Evolutionary conservation across 83 land plant species (phyloP).

Genomic region (Picea abies): DNA sequence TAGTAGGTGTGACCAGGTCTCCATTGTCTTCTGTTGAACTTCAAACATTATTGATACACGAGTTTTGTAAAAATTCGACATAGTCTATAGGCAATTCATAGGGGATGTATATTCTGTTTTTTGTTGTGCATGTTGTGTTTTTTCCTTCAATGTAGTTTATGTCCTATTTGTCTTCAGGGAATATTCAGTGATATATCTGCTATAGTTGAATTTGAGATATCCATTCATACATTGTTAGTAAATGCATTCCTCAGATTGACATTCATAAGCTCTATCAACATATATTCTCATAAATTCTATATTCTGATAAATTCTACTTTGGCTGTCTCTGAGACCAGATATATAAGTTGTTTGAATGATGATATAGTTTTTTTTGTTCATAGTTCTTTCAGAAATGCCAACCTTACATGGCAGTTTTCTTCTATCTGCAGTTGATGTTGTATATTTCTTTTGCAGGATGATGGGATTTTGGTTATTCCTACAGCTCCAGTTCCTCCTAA

Average conservation of each 20-base stretch:
- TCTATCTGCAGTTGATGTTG: not conserved
- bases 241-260: not conserved
- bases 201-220: not conserved
- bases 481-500: conserved; percentile 69
- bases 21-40: no score
- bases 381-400: not conserved
- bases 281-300: not conserved
- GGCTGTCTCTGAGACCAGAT: not conserved
- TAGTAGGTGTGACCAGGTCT: no score
- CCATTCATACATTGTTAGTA: not conserved
- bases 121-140: not conserved
- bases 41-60: no score
- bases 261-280: not conserved
- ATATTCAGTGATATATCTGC: not conserved
- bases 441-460: conserved; percentile 51
- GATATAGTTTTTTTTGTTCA: not conserved
- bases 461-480: no score
- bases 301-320: not conserved
- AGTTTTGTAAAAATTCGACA: no score
- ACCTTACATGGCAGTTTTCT: not conserved
- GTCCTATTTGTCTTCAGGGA: not conserved
- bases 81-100: no score
- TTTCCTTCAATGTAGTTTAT: not conserved
- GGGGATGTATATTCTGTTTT: not conserved
- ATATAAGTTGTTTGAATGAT: not conserved